Evolutionary conservation across 2,329 filamentous ascomycete genomes (phyloP).

Genomic region (Phialemonium atrogriseum): DNA sequence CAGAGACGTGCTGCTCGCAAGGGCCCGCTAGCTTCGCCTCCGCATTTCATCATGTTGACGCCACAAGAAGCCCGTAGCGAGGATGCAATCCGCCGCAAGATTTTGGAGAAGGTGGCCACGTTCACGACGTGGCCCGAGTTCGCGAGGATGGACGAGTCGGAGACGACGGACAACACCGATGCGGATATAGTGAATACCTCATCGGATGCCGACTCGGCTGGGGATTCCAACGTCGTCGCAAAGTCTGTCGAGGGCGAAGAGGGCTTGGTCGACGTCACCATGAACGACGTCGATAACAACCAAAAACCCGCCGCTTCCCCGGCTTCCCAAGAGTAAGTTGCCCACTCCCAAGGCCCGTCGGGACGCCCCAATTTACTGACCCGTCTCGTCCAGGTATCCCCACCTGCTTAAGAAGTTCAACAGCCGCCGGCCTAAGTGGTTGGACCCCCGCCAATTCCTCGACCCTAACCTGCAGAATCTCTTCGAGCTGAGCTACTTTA

Average conservation of each 20-base stretch:
- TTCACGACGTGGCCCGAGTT: conserved; percentile 67
- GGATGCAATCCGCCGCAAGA: conserved; percentile 69
- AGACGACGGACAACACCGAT: conserved; percentile 47
- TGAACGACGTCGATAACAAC: conserved; percentile 53
- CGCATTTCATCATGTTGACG: conserved; percentile 68
- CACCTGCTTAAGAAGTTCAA: conserved; percentile 39
- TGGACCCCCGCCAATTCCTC: conserved; percentile 47
- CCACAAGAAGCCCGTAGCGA: conserved; percentile 60
- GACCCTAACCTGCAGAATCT: conserved; percentile 57
- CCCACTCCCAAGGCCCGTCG: no score
- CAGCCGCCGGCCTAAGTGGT: conserved; percentile 42
- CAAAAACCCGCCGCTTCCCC: conserved; percentile 14
- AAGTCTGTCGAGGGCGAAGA: conserved; percentile 83
- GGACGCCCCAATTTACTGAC: no score
- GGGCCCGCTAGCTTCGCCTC: conserved; percentile 26
- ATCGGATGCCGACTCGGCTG: conserved; percentile 57
- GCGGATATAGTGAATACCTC: conserved; percentile 60
- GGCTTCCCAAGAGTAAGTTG: conserved; percentile 19
- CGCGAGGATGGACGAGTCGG: conserved; percentile 36
- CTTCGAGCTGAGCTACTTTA: conserved; percentile 68
- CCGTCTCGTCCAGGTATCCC: conserved; percentile 11
- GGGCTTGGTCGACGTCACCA: conserved; percentile 81
- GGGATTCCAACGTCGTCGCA: conserved; percentile 63
- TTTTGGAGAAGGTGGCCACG: conserved; percentile 66
- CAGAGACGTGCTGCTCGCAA: conserved; percentile 6